A percentile compares a stretch with the other conserved stretches of the same genome.
phyloP scores from a whole-genome alignment of 148 eudicot genomes.

The Vaccinium darrowii region DNA sequence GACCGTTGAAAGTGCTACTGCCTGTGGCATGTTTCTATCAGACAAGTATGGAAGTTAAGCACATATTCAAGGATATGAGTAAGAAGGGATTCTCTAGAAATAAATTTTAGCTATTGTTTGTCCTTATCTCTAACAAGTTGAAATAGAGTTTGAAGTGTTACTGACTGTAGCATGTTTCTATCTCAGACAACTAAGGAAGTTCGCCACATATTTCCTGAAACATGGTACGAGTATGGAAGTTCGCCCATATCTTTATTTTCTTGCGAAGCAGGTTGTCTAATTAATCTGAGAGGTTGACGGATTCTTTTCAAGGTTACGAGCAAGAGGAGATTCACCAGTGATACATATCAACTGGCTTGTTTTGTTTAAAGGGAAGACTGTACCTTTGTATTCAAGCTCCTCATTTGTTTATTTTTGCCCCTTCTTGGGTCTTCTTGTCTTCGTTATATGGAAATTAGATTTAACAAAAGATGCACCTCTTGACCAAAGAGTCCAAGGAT shows the following conservation, averaged over 20 bases:
- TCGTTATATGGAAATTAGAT: constrained; percentile 2
- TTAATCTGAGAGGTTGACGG: not conserved
- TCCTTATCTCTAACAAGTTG: not conserved
- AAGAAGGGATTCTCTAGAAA: no score
- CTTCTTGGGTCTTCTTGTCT: not conserved
- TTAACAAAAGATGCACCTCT: not conserved
- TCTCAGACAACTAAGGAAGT: not conserved
- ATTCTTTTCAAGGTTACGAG: not conserved
- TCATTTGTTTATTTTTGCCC: not conserved
- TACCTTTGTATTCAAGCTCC: not conserved
- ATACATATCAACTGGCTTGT: not conserved
- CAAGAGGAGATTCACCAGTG: constrained; percentile 3
- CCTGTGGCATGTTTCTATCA: not conserved
- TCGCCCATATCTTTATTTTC: not conserved
- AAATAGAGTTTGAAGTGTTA: not conserved
- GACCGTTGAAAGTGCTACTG: not conserved
- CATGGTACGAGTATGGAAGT: not conserved
- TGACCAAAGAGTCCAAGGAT: not conserved
- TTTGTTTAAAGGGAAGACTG: not conserved
- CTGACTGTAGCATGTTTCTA: not conserved
- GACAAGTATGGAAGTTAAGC: not conserved
- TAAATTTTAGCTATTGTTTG: no score
- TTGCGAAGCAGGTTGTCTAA: not conserved
- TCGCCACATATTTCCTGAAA: not conserved
- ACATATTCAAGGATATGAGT: not conserved